Evolutionary conservation across 2,329 filamentous ascomycete genomes (phyloP), one percentile per base, ranked within the genome.

Genomic region (Penicillium sp.): DNA sequence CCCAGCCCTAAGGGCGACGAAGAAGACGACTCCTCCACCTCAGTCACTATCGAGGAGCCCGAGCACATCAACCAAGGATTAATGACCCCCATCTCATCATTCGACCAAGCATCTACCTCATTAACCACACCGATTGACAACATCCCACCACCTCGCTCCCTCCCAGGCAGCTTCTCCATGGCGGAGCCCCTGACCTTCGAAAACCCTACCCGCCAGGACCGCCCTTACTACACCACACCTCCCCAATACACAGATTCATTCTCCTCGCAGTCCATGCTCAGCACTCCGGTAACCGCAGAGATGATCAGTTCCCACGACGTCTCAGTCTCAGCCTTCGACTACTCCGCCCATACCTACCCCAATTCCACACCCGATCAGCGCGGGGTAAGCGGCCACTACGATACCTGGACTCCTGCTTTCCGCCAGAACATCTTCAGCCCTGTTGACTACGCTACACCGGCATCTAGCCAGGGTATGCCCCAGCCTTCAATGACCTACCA

Each of bases 371-470:
- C 68, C 0, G 62, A 67, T 25, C 60, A 63, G 16, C 68, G 67
- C 33, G 54, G 58, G 21, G 36, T 63, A 3, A 19, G 3, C 21
- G 59, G 58, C 27, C 62, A 69, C 11, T 73, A 68, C 46, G 63
- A 72, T 11, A 33, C 63, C 10, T 76, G 73, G 73, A 59, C 65
- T 8, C 65, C 71, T 0, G 58, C 67, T 5, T 75, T 73, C 60
- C 68, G 72, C n/a, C 68, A 68, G 23, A 67, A 68, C 31, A 60
- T 74, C 40, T 76, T 72, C 64, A 63, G 62, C 19, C 59, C 72
- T 0, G 63, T 73, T 7, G 71, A 72, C 11, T 76, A 71, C 56
- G 58, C 53, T 9, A 38, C 63, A 3, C 54, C 65, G 0, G 41
- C 61, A 2, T 54, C 59, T 31, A 59, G 51, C 21, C 71, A 71